Conservation (phyloP, 768 basidiomycete species). For the Lepiota brunneoincarnata region DNA sequence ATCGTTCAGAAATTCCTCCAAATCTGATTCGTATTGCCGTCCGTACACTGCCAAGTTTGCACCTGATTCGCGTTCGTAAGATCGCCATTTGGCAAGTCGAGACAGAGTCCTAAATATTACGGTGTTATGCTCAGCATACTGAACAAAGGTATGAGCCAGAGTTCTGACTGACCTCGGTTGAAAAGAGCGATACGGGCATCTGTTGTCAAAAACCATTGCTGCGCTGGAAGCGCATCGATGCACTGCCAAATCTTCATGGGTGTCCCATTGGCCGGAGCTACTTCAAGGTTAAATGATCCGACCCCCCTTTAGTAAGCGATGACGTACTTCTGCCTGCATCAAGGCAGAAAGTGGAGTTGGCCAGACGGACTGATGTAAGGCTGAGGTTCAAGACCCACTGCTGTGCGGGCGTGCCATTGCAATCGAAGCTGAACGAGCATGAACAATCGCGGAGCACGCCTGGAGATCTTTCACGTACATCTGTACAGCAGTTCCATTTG, state of each 20-base stretch:
- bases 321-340: conserved; percentile 30
- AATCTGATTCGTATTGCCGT: conserved; percentile 25
- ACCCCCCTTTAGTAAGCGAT: background rate
- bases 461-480: conserved; percentile 19
- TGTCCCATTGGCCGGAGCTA: conserved; percentile 23
- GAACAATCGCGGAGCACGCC: background rate
- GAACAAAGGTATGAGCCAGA: background rate
- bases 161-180: conserved; percentile 15
- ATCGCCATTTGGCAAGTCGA: conserved; percentile 28
- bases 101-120: conserved; percentile 23
- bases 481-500: conserved; percentile 33
- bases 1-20: conserved; percentile 25
- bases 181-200: conserved; percentile 21
- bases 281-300: background rate
- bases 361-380: conserved; percentile 21
- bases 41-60: conserved; percentile 27
- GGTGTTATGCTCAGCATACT: background rate
- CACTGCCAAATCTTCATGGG: conserved; percentile 31
- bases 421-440: conserved; percentile 24
- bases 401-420: conserved; percentile 30
- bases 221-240: conserved; percentile 26
- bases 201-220: conserved; percentile 23
- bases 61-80: conserved; percentile 24
- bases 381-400: conserved; percentile 26
- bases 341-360: conserved; percentile 29